Percentiles rank a stretch among this genome's conserved stretches.
Evolutionary conservation across 306 rosid species (phyloP).

Genomic region (Dryas drummondii): DNA sequence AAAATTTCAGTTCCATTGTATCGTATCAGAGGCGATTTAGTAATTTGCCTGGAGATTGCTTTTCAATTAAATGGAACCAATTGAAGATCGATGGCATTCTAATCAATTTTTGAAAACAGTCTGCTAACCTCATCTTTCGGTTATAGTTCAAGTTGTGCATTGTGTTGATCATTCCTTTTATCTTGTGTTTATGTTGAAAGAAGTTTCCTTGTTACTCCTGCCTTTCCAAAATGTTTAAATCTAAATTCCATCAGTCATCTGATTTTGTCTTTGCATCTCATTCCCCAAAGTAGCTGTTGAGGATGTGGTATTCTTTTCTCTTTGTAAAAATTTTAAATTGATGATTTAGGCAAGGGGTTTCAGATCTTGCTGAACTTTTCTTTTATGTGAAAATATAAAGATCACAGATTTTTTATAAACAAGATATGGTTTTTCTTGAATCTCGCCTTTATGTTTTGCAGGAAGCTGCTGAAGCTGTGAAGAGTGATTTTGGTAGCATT

Average conservation of each 20-base stretch:
- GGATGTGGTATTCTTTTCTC: background rate
- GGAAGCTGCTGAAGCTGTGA: slow-evolving; percentile 92
- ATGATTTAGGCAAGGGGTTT: background rate
- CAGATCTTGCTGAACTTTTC: background rate
- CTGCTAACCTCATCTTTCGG: background rate
- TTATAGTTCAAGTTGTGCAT: background rate
- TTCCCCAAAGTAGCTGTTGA: background rate
- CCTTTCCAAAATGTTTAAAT: background rate
- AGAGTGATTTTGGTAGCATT: slow-evolving; percentile 90
- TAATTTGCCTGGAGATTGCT: background rate
- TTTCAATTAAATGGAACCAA: background rate
- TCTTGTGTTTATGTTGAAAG: background rate
- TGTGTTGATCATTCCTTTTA: background rate
- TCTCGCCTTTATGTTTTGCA: slow-evolving; percentile 35
- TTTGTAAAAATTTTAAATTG: background rate
- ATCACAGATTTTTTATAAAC: background rate
- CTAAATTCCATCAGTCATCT: background rate
- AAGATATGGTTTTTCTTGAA: background rate
- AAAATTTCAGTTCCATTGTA: background rate
- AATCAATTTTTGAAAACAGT: background rate
- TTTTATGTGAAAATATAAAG: background rate
- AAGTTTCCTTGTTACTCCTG: background rate
- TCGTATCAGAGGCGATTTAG: background rate
- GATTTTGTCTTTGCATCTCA: background rate
- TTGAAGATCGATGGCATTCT: background rate